These are phyloP conservation scores for Zasmidium angulare DNA, from an alignment of 2,329 filamentous ascomycete species.

Conservation along the genomic window DNA sequence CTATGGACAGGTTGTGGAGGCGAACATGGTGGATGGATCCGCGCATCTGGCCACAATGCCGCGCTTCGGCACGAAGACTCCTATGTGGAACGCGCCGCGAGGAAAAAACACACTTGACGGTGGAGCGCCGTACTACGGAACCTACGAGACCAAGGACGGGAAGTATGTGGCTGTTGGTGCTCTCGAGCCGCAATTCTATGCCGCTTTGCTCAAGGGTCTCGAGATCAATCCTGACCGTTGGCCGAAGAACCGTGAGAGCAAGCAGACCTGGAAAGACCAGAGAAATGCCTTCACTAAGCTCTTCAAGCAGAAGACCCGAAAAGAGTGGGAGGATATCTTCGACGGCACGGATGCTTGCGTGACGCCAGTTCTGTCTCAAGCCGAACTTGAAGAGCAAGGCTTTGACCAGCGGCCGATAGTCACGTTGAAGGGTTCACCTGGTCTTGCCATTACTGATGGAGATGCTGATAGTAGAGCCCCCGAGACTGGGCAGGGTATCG, in stretches of 20 bases:
- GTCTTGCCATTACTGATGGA: conserved; percentile 58
- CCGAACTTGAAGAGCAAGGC: conserved; percentile 64
- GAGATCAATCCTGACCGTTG: conserved; percentile 51
- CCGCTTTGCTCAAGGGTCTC: conserved; percentile 65
- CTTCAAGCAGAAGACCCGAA: conserved; percentile 69
- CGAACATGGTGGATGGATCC: conserved; percentile 93
- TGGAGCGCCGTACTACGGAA: conserved; percentile 84
- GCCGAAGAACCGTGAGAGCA: conserved; percentile 57
- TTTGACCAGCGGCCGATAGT: conserved; percentile 72
- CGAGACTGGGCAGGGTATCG: conserved; percentile 62
- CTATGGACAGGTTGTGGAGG: conserved; percentile 83
- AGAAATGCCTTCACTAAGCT: conserved; percentile 57
- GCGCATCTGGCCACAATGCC: conserved; percentile 78
- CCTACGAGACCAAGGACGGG: conserved; percentile 79
- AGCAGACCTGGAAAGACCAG: conserved; percentile 66
- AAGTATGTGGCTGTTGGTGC: conserved; percentile 83
- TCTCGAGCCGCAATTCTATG: conserved; percentile 84
- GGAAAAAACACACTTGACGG: conserved; percentile 80
- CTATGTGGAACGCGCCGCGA: conserved; percentile 62
- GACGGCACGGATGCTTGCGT: conserved; percentile 90
- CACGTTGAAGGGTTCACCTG: conserved; percentile 68
- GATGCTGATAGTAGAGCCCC: conserved; percentile 39
- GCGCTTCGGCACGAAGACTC: conserved; percentile 63
- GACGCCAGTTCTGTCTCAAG: conserved; percentile 78
- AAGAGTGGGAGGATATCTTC: conserved; percentile 82